A percentile compares a stretch with the other conserved stretches of the same genome.
These are phyloP conservation scores for Tephrocybe sp. DNA, from an alignment of 768 basidiomycete species.

Conservation along the genomic window DNA sequence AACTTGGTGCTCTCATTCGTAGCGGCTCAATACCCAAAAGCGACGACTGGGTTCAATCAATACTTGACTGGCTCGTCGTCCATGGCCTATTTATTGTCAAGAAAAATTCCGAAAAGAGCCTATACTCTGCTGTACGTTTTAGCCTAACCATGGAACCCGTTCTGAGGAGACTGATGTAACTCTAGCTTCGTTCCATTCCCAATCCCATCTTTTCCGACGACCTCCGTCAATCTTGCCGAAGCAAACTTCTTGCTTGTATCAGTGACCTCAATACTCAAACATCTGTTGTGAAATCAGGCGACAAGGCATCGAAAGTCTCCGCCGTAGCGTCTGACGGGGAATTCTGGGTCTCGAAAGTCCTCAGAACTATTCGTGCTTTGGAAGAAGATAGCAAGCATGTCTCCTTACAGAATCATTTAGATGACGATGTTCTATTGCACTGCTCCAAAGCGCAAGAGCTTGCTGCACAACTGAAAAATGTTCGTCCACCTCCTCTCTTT, in stretches of 20 bases:
- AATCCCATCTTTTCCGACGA: slow-evolving; percentile 72
- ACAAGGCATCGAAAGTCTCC: slow-evolving; percentile 51
- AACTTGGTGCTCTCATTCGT: slow-evolving; percentile 72
- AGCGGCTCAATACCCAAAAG: slow-evolving; percentile 78
- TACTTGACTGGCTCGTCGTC: slow-evolving; percentile 80
- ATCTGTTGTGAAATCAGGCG: slow-evolving; percentile 48
- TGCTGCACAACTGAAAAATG: slow-evolving; percentile 36
- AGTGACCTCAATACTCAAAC: slow-evolving; percentile 68
- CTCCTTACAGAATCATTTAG: slow-evolving; percentile 44
- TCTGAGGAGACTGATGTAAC: slow-evolving; percentile 1
- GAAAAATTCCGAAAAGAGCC: slow-evolving; percentile 69
- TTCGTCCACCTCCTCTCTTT: background rate
- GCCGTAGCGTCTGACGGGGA: slow-evolving; percentile 70
- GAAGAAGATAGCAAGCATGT: slow-evolving; percentile 73
- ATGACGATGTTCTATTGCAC: slow-evolving; percentile 52
- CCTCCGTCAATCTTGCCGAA: slow-evolving; percentile 63
- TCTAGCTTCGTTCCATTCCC: slow-evolving; percentile 59
- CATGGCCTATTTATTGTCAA: slow-evolving; percentile 78
- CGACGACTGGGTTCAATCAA: slow-evolving; percentile 70
- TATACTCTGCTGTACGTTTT: slow-evolving; percentile 53
- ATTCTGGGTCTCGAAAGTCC: slow-evolving; percentile 73
- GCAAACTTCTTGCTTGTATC: slow-evolving; percentile 68
- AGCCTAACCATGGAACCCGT: background rate
- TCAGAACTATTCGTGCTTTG: slow-evolving; percentile 52
- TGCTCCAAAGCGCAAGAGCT: slow-evolving; percentile 43